A percentile compares a stretch with the other conserved stretches of the same genome.
These are phyloP conservation scores for Brasilioporus rufonigricans DNA, from an alignment of 768 basidiomycete species.

Conservation along the genomic window DNA sequence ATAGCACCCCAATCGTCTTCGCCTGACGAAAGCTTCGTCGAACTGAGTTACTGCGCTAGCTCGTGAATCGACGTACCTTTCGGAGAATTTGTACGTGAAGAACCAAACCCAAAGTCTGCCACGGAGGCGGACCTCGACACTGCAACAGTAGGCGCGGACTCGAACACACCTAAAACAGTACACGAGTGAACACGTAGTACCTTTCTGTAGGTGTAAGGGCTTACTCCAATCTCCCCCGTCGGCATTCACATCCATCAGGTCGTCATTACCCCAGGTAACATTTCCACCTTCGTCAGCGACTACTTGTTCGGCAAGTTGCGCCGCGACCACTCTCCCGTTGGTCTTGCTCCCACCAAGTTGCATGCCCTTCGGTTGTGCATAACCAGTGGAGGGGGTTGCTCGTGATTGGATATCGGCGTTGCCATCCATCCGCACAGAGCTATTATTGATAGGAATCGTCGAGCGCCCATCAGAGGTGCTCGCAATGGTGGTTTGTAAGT, in stretches of 20 bases:
- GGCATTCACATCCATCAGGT: constrained; percentile 91
- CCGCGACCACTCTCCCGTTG: constrained; percentile 42
- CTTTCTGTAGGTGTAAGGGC: background rate
- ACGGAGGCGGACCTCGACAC: constrained; percentile 24
- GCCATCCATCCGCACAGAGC: no score
- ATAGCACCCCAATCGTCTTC: constrained; percentile 25
- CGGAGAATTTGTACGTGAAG: constrained; percentile 11
- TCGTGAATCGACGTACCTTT: constrained; percentile 7
- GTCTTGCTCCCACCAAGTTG: constrained; percentile 63
- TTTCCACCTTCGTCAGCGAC: constrained; percentile 37
- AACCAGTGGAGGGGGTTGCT: no score
- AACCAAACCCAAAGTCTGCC: constrained; percentile 27
- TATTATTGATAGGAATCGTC: no score
- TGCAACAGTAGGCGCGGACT: constrained; percentile 44
- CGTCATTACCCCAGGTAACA: constrained; percentile 70
- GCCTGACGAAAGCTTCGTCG: background rate
- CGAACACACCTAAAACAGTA: constrained; percentile 64
- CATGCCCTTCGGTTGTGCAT: no score
- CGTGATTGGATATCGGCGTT: no score
- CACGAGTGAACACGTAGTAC: background rate
- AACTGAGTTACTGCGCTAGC: no score
- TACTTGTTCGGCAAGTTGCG: constrained; percentile 58
- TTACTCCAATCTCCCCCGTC: constrained; percentile 54
- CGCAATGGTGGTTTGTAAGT: no score
- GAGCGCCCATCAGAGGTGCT: no score